Evolutionary conservation across 805 yeast genomes (phyloP), one percentile per base, ranked within the genome.

Genomic region (Danielozyma ontarioensis): DNA sequence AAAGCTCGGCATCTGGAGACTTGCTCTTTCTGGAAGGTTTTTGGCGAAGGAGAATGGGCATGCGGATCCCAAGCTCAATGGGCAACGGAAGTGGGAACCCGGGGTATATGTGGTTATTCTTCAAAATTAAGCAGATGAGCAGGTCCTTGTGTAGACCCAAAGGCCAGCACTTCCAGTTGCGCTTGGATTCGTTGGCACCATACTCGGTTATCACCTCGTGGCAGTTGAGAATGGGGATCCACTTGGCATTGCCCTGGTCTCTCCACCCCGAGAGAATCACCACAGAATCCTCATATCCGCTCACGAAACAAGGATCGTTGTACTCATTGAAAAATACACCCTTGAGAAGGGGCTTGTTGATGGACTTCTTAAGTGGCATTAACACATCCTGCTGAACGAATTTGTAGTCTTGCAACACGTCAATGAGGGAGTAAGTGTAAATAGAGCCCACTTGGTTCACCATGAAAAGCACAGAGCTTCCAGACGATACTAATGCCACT

Each of bases 281-380:
- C 25, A 93, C 65, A 8, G 79, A 72, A 40, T 87, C 87, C 42
- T 81, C 88, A 21, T 70, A 64, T n/a, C 94, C 96, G 0, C 63
- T 56, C 35, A 80, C 83, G 5, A 89, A 55, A 42, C 93, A 83
- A 1, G 98, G 98, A 55, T 90, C 97, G 14, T 95, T 95, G 48
- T 75, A 80, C 28, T 80, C 80, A 27, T 86, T 82, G 65, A 90
- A 93, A 50, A 93, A 88, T n/a, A 85, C 54, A 2, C 89, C 81
- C 41, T 74, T 76, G 43, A 83, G 56, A 36, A 65, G 59, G 47
- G 62, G 70, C 13, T 21, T 29, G 29, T 17, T 5, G 15, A 15
- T 28, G 4, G 39, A 32, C 21, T 39, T 38, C 29, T 45, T 49
- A 25, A 69, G 49, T 5, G 73, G 72, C 26, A 69, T 42, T 5